Conservation (phyloP, 495 filamentous ascomycete genomes). For the Clavariopsis aquatica region DNA sequence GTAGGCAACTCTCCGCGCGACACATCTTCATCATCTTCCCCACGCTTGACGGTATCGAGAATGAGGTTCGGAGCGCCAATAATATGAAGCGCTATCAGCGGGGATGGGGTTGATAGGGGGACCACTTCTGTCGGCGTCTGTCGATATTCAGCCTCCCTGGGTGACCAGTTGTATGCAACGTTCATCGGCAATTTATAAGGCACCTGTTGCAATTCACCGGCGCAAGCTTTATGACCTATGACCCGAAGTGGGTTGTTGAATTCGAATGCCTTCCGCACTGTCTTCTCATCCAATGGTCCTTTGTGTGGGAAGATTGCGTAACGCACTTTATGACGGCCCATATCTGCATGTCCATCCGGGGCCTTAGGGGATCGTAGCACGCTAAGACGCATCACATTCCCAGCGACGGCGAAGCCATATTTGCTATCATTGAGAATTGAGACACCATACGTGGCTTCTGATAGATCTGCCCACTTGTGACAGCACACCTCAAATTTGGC, state of each 20-base stretch:
- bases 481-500: slow-evolving; percentile 99
- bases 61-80: slow-evolving; percentile 58
- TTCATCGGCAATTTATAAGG: not conserved
- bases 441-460: slow-evolving; percentile 87
- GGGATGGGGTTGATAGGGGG: slow-evolving; percentile 21
- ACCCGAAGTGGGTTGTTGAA: slow-evolving; percentile 78
- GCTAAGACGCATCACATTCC: slow-evolving; percentile 89
- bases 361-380: slow-evolving; percentile 92
- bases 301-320: slow-evolving; percentile 90
- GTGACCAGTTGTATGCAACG: not conserved
- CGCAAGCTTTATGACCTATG: slow-evolving; percentile 22
- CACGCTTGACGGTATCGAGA: slow-evolving; percentile 84
- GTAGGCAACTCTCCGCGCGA: slow-evolving; percentile 66
- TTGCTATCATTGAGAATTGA: slow-evolving; percentile 95
- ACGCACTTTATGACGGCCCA: slow-evolving; percentile 85
- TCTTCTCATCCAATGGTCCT: slow-evolving; percentile 67
- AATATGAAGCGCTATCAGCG: slow-evolving; percentile 44
- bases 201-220: not conserved
- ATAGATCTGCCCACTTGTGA: slow-evolving; percentile 96
- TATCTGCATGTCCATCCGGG: slow-evolving; percentile 93
- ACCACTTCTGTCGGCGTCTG: not conserved
- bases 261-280: slow-evolving; percentile 79
- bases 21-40: slow-evolving; percentile 93
- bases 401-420: slow-evolving; percentile 90
- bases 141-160: too few relatives aligned